These are phyloP conservation scores for Blastomyces emzantsi DNA, from an alignment of 2,329 filamentous ascomycete species.

Conservation along the genomic window DNA sequence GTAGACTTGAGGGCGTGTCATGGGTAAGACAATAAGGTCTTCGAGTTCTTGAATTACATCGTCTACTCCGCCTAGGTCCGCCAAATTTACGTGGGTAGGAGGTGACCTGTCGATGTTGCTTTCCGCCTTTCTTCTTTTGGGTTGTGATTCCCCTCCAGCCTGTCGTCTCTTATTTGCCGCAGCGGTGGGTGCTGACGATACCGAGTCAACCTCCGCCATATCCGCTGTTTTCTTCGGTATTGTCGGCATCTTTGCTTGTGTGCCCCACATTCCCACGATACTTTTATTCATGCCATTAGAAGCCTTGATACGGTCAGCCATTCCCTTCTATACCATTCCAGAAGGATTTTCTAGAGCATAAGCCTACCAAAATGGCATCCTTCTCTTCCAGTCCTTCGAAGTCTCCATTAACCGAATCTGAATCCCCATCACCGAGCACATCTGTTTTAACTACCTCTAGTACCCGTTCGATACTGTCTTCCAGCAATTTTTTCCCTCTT, in stretches of 20 bases:
- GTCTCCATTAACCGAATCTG: slow-evolving; percentile 42
- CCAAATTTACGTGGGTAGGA: slow-evolving; percentile 57
- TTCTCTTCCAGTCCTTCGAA: slow-evolving; percentile 42
- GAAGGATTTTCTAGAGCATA: background rate
- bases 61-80: slow-evolving; percentile 69
- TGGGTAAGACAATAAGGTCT: slow-evolving; percentile 62
- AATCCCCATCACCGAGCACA: slow-evolving; percentile 47
- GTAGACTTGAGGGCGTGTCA: slow-evolving; percentile 59
- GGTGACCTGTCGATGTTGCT: slow-evolving; percentile 53
- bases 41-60: slow-evolving; percentile 60
- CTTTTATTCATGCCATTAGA: slow-evolving; percentile 58
- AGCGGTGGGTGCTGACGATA: slow-evolving; percentile 23
- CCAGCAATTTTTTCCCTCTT: slow-evolving; percentile 68
- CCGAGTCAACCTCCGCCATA: slow-evolving; percentile 19
- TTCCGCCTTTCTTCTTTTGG: slow-evolving; percentile 55
- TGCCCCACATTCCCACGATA: slow-evolving; percentile 52
- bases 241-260: slow-evolving; percentile 26
- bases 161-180: slow-evolving; percentile 46
- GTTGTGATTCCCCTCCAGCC: slow-evolving; percentile 55
- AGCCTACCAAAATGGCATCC: slow-evolving; percentile 23
- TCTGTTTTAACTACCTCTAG: slow-evolving; percentile 62
- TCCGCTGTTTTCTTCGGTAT: slow-evolving; percentile 24
- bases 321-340: background rate
- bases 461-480: slow-evolving; percentile 78
- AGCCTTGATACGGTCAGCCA: slow-evolving; percentile 32